phyloP scores from a whole-genome alignment of 345 rosid species.

The Salix purpurea region DNA sequence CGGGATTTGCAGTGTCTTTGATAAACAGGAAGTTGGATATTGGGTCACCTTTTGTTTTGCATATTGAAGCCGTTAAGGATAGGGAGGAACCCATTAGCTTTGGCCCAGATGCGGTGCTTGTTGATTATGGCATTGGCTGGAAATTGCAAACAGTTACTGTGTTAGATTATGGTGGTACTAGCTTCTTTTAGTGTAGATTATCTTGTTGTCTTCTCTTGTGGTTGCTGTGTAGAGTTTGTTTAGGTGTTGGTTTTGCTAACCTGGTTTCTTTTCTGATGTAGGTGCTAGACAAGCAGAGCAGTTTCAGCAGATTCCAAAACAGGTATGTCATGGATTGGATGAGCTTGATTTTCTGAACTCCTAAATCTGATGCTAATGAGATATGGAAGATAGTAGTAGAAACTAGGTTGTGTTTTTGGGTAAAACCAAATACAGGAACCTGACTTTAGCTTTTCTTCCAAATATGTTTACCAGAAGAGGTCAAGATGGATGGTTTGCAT shows the following conservation, averaged over 20 bases:
- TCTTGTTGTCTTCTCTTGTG: not conserved
- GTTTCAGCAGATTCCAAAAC: slow-evolving; percentile 4
- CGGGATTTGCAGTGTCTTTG: slow-evolving; percentile 72
- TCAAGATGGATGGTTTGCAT: not conserved
- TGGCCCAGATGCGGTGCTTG: slow-evolving; percentile 69
- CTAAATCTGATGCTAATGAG: not conserved
- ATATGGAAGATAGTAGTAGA: not conserved
- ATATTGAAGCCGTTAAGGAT: slow-evolving; percentile 60
- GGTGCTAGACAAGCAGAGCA: slow-evolving; percentile 28
- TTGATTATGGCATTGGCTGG: slow-evolving; percentile 63
- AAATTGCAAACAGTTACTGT: slow-evolving; percentile 52
- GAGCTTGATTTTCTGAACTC: not conserved
- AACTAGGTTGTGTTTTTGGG: not conserved
- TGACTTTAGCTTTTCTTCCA: not conserved
- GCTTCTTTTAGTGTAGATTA: not conserved
- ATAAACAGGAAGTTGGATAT: slow-evolving; percentile 57
- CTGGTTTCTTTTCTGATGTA: slow-evolving; percentile 6
- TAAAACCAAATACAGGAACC: not conserved
- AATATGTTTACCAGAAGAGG: not conserved
- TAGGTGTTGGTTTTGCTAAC: not conserved
- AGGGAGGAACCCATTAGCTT: slow-evolving; percentile 75
- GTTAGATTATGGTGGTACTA: slow-evolving; percentile 36
- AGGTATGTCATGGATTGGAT: not conserved
- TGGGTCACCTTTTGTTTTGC: slow-evolving; percentile 32
- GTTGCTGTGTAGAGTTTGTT: not conserved